Base-by-base conservation (phyloP, 2,329 filamentous ascomycete genomes). In the Fusarium nisikadoi region DNA sequence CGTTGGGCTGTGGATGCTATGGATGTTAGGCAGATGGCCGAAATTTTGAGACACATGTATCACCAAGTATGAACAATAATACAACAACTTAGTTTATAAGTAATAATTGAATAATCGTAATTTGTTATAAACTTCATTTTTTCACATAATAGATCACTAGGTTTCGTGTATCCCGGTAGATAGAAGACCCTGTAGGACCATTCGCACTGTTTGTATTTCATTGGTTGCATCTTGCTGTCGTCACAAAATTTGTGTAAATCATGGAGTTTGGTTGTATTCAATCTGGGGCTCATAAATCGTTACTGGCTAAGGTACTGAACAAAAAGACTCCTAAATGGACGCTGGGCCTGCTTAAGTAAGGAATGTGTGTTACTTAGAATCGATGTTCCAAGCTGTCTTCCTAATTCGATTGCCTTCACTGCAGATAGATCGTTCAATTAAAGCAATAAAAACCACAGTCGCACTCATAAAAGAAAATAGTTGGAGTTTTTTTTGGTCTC, bases 1-100 rank as follows among this genome's bases (percentile, higher is more conserved):
- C 47, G 62, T 33, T 67, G 64, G 61, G 27, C 39, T 33, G 41
- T 36, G 27, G 52, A 59, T 23, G 61, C 52, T 10, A 19, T 38
- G 23, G 64, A 67, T 19, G 62, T 65, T 2, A 23, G 36, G 11
- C 53, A 41, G 8, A 54, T 65, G 64, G 31, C 46, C 6, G 14
- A 39, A 10, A 43, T 58, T 49, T 17, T 65, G 13, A 36, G 27
- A 16, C 16, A 39, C 6, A 65, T 59, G 45, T 58, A 58, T 52
- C 38, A 31, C 7, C 27, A 19, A n/a, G 27, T 42, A 54, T 64
- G 17, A 58, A 41, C 14, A 38, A n/a, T 6, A 27, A 36, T 9
- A 4, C 5, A n/a, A 16, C 27, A 39, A 4, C 23, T 17, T 17
- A 39, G 11, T 53, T 27, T 38, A 50, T 25, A 19, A 25, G 17